A percentile compares a stretch with the other conserved stretches of the same genome.
Evolutionary conservation across 2,329 filamentous ascomycete genomes (phyloP).

Genomic region (Sporothrix curviconia): DNA sequence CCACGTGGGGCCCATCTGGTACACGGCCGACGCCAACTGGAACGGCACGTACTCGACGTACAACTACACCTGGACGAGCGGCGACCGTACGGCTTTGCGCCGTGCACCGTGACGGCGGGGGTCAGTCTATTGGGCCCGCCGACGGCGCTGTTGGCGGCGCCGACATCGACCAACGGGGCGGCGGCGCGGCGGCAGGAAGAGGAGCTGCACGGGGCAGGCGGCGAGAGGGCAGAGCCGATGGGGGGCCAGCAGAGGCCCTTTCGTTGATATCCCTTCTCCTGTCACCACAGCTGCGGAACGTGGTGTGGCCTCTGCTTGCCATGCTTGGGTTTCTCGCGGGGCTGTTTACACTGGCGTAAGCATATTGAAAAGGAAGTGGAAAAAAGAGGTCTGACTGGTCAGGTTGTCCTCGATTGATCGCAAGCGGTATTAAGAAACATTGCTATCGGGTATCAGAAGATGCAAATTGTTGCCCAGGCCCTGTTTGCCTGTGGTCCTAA

Average conservation of each 20-base stretch:
- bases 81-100: slow-evolving; percentile 25
- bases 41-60: slow-evolving; percentile 24
- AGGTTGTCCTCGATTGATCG: too few relatives aligned
- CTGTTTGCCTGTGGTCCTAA: too few relatives aligned
- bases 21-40: slow-evolving; percentile 21
- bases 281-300: not conserved
- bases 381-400: too few relatives aligned
- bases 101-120: slow-evolving; percentile 24
- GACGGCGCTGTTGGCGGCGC: slow-evolving; percentile 6
- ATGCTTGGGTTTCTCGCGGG: slow-evolving; percentile 1
- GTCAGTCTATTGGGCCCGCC: slow-evolving; percentile 19
- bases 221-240: not conserved
- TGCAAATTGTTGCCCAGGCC: too few relatives aligned
- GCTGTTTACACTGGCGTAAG: slow-evolving; percentile 2
- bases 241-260: not conserved
- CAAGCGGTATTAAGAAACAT: too few relatives aligned
- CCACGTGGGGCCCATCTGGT: slow-evolving; percentile 24
- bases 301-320: slow-evolving; percentile 3
- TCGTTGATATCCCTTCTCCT: not conserved
- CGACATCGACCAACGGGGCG: slow-evolving; percentile 6
- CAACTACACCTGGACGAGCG: slow-evolving; percentile 25
- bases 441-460: too few relatives aligned
- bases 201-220: too few relatives aligned
- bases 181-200: too few relatives aligned
- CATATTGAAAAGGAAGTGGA: not conserved